Evolutionary conservation across 2,329 filamentous ascomycete genomes (phyloP).

Genomic region (Penicillium verrucosum): DNA sequence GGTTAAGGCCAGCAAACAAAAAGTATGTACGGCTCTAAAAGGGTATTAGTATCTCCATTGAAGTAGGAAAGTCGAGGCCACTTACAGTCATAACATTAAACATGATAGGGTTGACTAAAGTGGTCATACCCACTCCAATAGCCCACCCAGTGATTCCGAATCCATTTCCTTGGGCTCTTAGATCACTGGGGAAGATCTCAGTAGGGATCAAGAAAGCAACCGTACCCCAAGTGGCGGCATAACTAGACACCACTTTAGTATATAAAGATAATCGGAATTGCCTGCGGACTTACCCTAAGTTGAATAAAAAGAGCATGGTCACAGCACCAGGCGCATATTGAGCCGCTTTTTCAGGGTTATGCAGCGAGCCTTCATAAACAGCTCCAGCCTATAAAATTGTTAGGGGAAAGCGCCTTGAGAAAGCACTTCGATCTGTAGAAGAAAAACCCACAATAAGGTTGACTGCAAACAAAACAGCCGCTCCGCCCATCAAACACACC

Average conservation of each 20-base stretch:
- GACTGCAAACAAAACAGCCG: constrained; percentile 40
- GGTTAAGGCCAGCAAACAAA: constrained; percentile 52
- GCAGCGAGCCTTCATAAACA: constrained; percentile 43
- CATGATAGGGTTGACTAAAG: constrained; percentile 53
- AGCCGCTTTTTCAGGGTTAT: constrained; percentile 34
- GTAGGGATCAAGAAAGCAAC: constrained; percentile 53
- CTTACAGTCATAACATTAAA: constrained; percentile 40
- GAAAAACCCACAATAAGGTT: constrained; percentile 39
- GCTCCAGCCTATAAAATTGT: constrained; percentile 35
- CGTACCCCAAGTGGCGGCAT: constrained; percentile 52
- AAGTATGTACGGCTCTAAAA: constrained; percentile 49
- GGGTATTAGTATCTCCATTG: not conserved
- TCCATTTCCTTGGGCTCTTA: constrained; percentile 58
- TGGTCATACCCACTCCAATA: constrained; percentile 55
- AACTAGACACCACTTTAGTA: constrained; percentile 23
- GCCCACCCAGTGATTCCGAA: constrained; percentile 61
- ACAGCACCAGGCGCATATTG: constrained; percentile 47
- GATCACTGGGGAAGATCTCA: constrained; percentile 56
- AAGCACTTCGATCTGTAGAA: not conserved
- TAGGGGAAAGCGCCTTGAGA: not conserved
- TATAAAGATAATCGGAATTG: not conserved
- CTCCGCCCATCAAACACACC: constrained; percentile 41
- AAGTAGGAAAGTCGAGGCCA: not conserved
- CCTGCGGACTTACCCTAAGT: constrained; percentile 19
- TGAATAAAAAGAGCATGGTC: constrained; percentile 48